Percentiles rank a stretch among this genome's conserved stretches.
Evolutionary conservation across 805 yeast species (phyloP).

Genomic region (Crinitomyces ghanaensis): DNA sequence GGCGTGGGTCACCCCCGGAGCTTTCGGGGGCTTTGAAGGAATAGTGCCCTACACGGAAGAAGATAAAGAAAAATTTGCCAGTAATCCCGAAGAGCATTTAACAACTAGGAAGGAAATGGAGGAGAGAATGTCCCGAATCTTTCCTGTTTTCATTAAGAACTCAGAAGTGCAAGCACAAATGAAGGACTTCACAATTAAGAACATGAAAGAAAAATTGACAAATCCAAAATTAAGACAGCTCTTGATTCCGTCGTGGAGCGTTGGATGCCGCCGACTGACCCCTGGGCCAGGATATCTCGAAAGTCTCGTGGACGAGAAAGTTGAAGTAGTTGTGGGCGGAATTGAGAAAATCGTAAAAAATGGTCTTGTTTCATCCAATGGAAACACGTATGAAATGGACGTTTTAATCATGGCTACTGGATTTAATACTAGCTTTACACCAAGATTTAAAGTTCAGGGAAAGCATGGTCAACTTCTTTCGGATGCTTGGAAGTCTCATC

Average conservation of each 20-base stretch:
- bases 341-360: slow-evolving; percentile 11
- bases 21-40: neutral
- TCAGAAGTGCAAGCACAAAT: neutral
- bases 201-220: slow-evolving; percentile 4
- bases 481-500: slow-evolving; percentile 5
- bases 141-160: neutral
- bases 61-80: neutral
- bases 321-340: slow-evolving; percentile 11
- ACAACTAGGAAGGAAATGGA: slow-evolving; percentile 4
- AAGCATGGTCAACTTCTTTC: slow-evolving; percentile 7
- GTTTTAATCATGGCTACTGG: slow-evolving; percentile 12
- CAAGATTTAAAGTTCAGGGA: slow-evolving; percentile 9
- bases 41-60: neutral
- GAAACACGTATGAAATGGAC: slow-evolving; percentile 18
- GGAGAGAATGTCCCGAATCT: slow-evolving; percentile 2
- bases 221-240: slow-evolving; percentile 7
- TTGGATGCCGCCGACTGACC: slow-evolving; percentile 18
- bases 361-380: slow-evolving; percentile 18
- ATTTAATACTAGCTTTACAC: slow-evolving; percentile 7
- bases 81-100: slow-evolving; percentile 5
- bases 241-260: slow-evolving; percentile 14
- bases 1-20: slow-evolving; percentile 12
- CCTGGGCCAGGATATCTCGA: slow-evolving; percentile 19
- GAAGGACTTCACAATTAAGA: neutral
- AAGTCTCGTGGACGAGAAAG: slow-evolving; percentile 14